These are phyloP conservation scores for Odontarrhena argentea DNA, from an alignment of 345 rosid species.

Conservation along the genomic window DNA sequence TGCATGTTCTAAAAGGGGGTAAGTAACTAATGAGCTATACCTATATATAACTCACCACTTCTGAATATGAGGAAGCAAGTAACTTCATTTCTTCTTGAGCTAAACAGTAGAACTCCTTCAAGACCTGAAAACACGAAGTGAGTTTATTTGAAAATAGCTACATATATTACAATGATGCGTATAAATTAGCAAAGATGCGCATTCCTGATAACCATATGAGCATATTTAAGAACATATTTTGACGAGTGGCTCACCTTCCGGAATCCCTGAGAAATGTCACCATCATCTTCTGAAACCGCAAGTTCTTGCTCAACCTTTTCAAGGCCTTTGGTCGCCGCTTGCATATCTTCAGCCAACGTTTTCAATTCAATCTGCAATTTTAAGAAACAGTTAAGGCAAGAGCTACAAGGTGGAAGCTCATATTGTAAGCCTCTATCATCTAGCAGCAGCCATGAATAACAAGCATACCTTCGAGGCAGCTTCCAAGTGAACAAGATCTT, in stretches of 20 bases:
- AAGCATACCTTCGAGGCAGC: constrained; percentile 89
- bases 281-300: constrained; percentile 79
- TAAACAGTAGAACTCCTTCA: constrained; percentile 76
- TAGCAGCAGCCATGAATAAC: constrained; percentile 23
- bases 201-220: constrained; percentile 15
- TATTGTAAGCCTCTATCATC: constrained; percentile 1
- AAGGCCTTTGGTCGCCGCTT: constrained; percentile 95
- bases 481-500: constrained; percentile 87
- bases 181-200: constrained; percentile 8
- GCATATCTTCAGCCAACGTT: constrained; percentile 98
- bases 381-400: constrained; percentile 9
- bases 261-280: constrained; percentile 77
- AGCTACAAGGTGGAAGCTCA: constrained; percentile 1
- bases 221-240: neutral
- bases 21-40: neutral
- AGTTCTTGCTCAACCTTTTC: constrained; percentile 95
- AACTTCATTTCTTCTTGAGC: constrained; percentile 92
- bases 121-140: constrained; percentile 51
- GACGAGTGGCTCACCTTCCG: constrained; percentile 64
- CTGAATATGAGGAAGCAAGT: constrained; percentile 71
- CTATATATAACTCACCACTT: constrained; percentile 67
- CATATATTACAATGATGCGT: neutral
- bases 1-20: neutral
- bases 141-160: constrained; percentile 14
- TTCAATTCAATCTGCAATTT: constrained; percentile 83